Evolutionary conservation across 148 eudicot genomes (phyloP).

Genomic region (Persicaria maculosa): DNA sequence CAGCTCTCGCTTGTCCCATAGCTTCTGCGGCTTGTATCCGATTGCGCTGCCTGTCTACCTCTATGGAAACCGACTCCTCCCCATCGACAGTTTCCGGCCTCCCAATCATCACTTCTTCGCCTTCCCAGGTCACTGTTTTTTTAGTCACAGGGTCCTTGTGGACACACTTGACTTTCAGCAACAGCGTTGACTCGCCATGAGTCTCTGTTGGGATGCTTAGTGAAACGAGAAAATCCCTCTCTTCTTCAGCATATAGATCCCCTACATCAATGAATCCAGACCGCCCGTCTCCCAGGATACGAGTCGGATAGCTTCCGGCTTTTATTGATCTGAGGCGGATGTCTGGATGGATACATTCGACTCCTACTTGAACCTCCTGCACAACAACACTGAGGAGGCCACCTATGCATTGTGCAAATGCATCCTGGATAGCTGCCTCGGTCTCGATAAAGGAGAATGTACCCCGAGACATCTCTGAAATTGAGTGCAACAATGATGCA

Average conservation of each 20-base stretch:
- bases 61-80: constrained; percentile 18
- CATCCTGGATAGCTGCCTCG: constrained; percentile 33
- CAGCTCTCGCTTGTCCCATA: constrained; percentile 25
- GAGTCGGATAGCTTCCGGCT: constrained; percentile 25
- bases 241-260: constrained; percentile 32
- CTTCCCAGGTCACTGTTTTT: constrained; percentile 13
- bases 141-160: constrained; percentile 22
- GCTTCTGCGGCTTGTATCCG: constrained; percentile 26
- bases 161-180: constrained; percentile 23
- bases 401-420: constrained; percentile 43
- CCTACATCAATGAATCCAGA: constrained; percentile 12
- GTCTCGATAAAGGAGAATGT: constrained; percentile 41
- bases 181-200: neutral
- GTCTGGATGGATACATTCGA: constrained; percentile 1
- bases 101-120: constrained; percentile 21
- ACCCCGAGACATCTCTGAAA: constrained; percentile 36
- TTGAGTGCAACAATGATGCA: constrained; percentile 28
- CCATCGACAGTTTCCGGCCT: constrained; percentile 27
- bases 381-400: constrained; percentile 40
- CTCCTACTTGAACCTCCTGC: constrained; percentile 23
- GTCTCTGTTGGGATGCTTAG: constrained; percentile 20
- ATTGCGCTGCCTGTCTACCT: constrained; percentile 40
- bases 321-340: constrained; percentile 20
- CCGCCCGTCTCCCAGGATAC: neutral
- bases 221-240: constrained; percentile 26